These are phyloP conservation scores for Chrysoporthe puriensis DNA, from an alignment of 2,329 filamentous ascomycete species.

Conservation along the genomic window DNA sequence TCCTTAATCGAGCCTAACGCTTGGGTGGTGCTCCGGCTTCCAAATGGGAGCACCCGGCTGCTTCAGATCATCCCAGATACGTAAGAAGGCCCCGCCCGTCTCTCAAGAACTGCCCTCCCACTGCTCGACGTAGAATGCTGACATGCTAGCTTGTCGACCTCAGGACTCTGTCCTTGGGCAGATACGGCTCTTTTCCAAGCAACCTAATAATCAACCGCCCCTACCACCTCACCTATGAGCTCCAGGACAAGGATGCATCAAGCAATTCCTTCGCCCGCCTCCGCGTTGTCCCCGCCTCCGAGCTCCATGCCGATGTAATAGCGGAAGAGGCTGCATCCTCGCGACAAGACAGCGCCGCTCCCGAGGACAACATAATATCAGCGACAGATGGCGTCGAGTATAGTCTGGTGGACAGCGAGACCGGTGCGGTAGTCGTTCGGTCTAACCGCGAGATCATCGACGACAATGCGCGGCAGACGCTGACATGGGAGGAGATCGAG, in stretches of 20 bases:
- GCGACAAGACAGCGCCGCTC: conserved; percentile 43
- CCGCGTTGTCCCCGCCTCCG: conserved; percentile 77
- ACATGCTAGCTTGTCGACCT: conserved; percentile 18
- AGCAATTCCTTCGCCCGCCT: conserved; percentile 69
- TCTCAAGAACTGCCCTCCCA: conserved; percentile 18
- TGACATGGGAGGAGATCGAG: conserved; percentile 77
- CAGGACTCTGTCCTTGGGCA: conserved; percentile 85
- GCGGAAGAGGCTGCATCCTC: conserved; percentile 44
- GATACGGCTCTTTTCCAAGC: conserved; percentile 88
- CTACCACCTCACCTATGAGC: conserved; percentile 88
- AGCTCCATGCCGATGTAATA: conserved; percentile 82
- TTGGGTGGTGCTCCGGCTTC: conserved; percentile 64
- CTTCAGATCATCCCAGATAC: conserved; percentile 64
- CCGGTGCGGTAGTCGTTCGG: conserved; percentile 54
- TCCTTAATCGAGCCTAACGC: conserved; percentile 58
- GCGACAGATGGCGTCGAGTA: conserved; percentile 48
- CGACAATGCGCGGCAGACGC: conserved; percentile 70
- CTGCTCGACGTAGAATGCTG: conserved; percentile 2
- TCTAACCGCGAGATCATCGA: conserved; percentile 64
- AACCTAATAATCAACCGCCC: conserved; percentile 92
- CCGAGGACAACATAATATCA: conserved; percentile 46
- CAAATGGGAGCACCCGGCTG: conserved; percentile 60
- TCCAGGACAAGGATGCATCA: conserved; percentile 68
- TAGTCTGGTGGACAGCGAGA: conserved; percentile 49
- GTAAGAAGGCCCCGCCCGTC: conserved; percentile 43